Base-by-base conservation (phyloP, 164 flowering plant species). In the Macadamia integrifolia region DNA sequence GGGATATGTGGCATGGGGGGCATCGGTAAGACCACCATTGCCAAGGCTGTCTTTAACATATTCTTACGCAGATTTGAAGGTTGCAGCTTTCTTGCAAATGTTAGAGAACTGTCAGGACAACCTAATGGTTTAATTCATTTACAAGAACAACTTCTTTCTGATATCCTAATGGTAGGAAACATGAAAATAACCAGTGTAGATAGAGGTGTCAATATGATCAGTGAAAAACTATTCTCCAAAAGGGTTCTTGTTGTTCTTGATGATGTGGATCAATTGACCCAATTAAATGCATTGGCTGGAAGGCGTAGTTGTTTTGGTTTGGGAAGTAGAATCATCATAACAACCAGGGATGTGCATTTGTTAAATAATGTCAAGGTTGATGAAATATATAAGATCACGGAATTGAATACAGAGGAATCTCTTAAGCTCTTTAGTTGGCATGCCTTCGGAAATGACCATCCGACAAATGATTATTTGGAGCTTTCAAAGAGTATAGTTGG, bases 31-130 rank as follows among this genome's bases (percentile, higher is more conserved):
- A 46, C 50, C 9, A 46, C 50, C 50, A 46, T 46, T 46, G 50
- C 50, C 50, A 46, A 46, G 13, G 50, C 50, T 9, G 9, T 46
- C 13, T 46, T 8, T 46, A 46, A 46, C 9, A 4, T 46, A 9
- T 1, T 8, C 3, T 63, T 48, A 3, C 9, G 7, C 12, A 17
- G 60, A n/a, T 71, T 71, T 32, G 60, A 65, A 1, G 44, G 42
- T 12, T 17, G 74, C 59, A n/a, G 59, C 58, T 71, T 71, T 31
- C 58, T 65, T 65, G 48, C 30, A 18, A 40, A 71, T 42, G 49
- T 71, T 14, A 65, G 60, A 65, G 74, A 66, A 57, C 7, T 32
- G 9, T 42, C 42, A 18, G 7, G 10, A 28, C 55, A 18, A 60
- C 12, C 31, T 1, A 11, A 44, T 57, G 67, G 67, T 43, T n/a